phyloP scores from a whole-genome alignment of 768 basidiomycete species.

The Termitomyces titanicus region DNA sequence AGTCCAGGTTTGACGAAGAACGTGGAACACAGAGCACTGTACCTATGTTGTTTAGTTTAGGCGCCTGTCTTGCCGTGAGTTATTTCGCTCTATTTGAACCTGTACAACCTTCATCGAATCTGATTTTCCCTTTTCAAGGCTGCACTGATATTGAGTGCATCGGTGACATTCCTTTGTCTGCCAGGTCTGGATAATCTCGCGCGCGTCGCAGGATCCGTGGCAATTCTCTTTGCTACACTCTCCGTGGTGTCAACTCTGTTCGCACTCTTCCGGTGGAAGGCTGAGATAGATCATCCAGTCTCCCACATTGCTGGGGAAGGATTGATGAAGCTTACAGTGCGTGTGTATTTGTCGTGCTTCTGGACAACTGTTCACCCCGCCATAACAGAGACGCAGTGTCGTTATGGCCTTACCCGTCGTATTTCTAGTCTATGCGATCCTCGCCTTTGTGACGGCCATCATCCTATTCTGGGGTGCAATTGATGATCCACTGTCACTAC shows the following conservation, averaged over 20 bases:
- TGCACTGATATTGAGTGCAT: constrained; percentile 76
- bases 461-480: constrained; percentile 54
- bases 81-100: not conserved
- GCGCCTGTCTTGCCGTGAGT: constrained; percentile 62
- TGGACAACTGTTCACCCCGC: not conserved
- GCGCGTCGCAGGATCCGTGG: constrained; percentile 62
- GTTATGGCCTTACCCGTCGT: constrained; percentile 72
- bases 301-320: constrained; percentile 56
- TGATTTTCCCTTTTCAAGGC: constrained; percentile 42
- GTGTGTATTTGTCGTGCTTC: constrained; percentile 15
- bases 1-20: constrained; percentile 57
- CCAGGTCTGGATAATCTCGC: constrained; percentile 67
- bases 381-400: constrained; percentile 51
- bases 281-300: constrained; percentile 53
- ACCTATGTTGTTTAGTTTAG: constrained; percentile 63
- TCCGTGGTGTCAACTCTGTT: constrained; percentile 68
- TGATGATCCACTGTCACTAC: constrained; percentile 27
- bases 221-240: constrained; percentile 64
- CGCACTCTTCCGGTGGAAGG: constrained; percentile 67
- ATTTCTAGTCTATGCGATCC: constrained; percentile 67
- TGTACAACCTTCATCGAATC: constrained; percentile 12
- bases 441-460: constrained; percentile 63
- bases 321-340: constrained; percentile 43
- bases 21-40: constrained; percentile 46
- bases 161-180: constrained; percentile 77